Conservation (phyloP, 2,329 filamentous ascomycete genomes). For the Penicillium frequentans region DNA sequence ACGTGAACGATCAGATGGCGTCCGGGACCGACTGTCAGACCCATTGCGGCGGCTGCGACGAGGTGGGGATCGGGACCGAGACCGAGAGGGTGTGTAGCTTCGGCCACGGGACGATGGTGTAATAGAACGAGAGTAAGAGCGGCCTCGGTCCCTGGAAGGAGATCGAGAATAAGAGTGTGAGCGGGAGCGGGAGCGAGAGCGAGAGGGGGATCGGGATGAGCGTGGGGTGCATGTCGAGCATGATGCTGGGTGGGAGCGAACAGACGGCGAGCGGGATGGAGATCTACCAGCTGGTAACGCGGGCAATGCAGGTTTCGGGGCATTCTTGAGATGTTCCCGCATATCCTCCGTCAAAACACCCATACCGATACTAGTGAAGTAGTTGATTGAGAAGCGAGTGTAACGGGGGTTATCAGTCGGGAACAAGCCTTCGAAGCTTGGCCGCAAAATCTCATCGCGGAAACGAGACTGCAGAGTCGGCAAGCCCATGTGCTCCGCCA, state of each 20-base stretch:
- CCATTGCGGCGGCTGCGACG: constrained; percentile 29
- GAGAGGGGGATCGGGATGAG: constrained; percentile 34
- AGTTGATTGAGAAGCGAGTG: constrained; percentile 97
- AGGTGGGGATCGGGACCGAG: constrained; percentile 38
- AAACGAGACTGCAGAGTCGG: constrained; percentile 73
- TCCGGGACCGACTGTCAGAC: constrained; percentile 37
- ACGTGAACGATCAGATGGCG: constrained; percentile 20
- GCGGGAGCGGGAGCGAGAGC: constrained; percentile 47
- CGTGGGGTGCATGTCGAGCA: constrained; percentile 67
- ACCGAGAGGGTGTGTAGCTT: constrained; percentile 38
- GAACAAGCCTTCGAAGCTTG: constrained; percentile 82
- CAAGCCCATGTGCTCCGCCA: constrained; percentile 84
- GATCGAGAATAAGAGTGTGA: constrained; percentile 42
- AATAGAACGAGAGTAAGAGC: constrained; percentile 34
- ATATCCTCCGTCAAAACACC: constrained; percentile 91
- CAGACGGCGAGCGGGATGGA: constrained; percentile 68
- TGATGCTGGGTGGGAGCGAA: constrained; percentile 53
- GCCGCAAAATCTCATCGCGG: constrained; percentile 73
- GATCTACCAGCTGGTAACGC: constrained; percentile 63
- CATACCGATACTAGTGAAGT: constrained; percentile 98
- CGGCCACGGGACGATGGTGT: constrained; percentile 34
- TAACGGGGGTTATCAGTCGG: constrained; percentile 85
- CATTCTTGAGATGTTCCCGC: constrained; percentile 84
- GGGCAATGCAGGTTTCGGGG: constrained; percentile 79
- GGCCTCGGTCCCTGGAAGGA: constrained; percentile 31